Evolutionary conservation across 257 asterid species (phyloP).

Genomic region (Rubia yunnanensis): DNA sequence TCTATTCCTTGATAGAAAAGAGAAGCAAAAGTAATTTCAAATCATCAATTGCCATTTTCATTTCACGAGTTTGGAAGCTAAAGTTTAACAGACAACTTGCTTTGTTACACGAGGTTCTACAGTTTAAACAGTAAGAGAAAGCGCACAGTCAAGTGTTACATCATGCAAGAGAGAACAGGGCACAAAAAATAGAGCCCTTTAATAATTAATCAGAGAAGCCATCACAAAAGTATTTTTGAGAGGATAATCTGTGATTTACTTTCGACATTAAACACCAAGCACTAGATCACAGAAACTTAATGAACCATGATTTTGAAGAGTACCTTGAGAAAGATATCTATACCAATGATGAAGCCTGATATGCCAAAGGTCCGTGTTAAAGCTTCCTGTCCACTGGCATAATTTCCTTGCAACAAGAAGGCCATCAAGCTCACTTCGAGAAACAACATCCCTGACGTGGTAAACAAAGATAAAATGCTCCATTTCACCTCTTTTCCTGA

Average conservation of each 20-base stretch:
- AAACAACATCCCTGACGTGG: slow-evolving; percentile 36
- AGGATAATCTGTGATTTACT: background rate
- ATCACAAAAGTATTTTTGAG: background rate
- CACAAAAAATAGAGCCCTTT: background rate
- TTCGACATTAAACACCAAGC: background rate
- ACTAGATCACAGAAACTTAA: background rate
- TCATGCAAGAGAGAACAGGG: background rate
- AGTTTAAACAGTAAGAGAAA: background rate
- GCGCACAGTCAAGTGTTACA: background rate
- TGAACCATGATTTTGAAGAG: background rate
- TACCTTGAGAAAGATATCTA: slow-evolving; percentile 36
- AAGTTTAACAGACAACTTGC: too few relatives aligned
- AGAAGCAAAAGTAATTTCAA: background rate
- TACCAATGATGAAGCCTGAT: slow-evolving; percentile 32
- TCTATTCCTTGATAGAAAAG: background rate
- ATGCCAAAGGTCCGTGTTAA: slow-evolving; percentile 33
- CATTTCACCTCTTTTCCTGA: slow-evolving; percentile 28
- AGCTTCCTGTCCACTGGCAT: slow-evolving; percentile 39
- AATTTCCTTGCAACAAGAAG: slow-evolving; percentile 36
- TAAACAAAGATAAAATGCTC: slow-evolving; percentile 32
- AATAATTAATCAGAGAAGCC: background rate
- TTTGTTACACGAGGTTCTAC: background rate
- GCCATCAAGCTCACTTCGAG: slow-evolving; percentile 46
- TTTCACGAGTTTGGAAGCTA: background rate
- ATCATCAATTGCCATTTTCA: background rate